These are phyloP conservation scores for Lecanicillium sp. DNA, from an alignment of 2,329 filamentous ascomycete species.

Conservation along the genomic window DNA sequence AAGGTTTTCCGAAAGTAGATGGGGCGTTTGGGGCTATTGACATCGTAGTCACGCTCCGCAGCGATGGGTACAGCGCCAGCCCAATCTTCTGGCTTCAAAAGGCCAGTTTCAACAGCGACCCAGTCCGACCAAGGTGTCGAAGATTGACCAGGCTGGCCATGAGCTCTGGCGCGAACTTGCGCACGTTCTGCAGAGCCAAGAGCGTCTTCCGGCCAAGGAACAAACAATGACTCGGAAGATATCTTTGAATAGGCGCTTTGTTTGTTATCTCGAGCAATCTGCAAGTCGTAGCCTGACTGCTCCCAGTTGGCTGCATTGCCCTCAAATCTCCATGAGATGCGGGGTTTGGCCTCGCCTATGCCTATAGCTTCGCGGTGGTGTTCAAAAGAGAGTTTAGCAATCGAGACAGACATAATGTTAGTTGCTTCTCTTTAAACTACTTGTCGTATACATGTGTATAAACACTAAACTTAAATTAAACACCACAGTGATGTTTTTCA, in stretches of 20 bases:
- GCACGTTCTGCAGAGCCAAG: slow-evolving; percentile 23
- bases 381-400: slow-evolving; percentile 31
- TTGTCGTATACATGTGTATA: too few species aligned
- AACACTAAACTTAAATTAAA: too few species aligned
- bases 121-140: slow-evolving; percentile 19
- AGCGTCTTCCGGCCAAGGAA: slow-evolving; percentile 33
- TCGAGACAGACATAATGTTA: slow-evolving; percentile 26
- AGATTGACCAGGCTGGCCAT: slow-evolving; percentile 14
- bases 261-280: slow-evolving; percentile 21
- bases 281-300: slow-evolving; percentile 34
- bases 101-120: slow-evolving; percentile 26
- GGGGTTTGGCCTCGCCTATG: slow-evolving; percentile 32
- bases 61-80: slow-evolving; percentile 19
- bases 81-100: slow-evolving; percentile 22
- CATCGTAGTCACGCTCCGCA: slow-evolving; percentile 19
- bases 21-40: slow-evolving; percentile 20
- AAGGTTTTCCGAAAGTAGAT: slow-evolving; percentile 27
- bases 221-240: slow-evolving; percentile 28
- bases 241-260: slow-evolving; percentile 11
- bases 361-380: slow-evolving; percentile 32
- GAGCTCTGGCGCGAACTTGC: slow-evolving; percentile 24
- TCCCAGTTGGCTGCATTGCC: slow-evolving; percentile 30
- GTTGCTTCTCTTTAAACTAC: neutral
- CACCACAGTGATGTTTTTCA: too few species aligned
- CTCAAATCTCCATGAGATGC: slow-evolving; percentile 38